These are phyloP conservation scores for Lasiosphaeria miniovina DNA, from an alignment of 495 filamentous ascomycete genomes.

Conservation along the genomic window DNA sequence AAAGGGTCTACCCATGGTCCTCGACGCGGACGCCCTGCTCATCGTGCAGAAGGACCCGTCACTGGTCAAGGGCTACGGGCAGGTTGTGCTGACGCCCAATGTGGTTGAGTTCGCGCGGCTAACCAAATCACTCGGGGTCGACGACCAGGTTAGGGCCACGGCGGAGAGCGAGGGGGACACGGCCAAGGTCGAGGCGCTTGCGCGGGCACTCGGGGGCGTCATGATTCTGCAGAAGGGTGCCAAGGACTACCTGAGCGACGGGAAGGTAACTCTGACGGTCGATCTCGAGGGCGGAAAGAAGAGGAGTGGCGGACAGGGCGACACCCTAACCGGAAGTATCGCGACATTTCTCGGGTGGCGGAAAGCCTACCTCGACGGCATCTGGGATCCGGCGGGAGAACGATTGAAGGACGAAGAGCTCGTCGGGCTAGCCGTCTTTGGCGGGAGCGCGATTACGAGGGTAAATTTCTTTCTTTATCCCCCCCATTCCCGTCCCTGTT, in stretches of 20 bases:
- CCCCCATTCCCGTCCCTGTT: not conserved
- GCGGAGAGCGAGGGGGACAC: conserved; percentile 37
- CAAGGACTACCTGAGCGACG: conserved; percentile 85
- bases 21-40: conserved; percentile 88
- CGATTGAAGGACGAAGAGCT: conserved; percentile 59
- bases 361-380: conserved; percentile 73
- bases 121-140: conserved; percentile 59
- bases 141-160: conserved; percentile 44
- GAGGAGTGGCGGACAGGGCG: conserved; percentile 90
- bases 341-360: conserved; percentile 87
- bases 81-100: conserved; percentile 92
- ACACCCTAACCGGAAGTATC: conserved; percentile 87
- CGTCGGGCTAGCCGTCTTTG: conserved; percentile 76
- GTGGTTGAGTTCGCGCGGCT: conserved; percentile 87
- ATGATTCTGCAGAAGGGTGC: conserved; percentile 86
- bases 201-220: conserved; percentile 78
- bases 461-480: conserved; percentile 31
- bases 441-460: conserved; percentile 81
- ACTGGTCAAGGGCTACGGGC: conserved; percentile 72
- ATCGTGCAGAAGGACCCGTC: conserved; percentile 73
- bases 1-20: conserved; percentile 71
- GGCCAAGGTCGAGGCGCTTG: conserved; percentile 67
- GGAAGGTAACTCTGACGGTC: conserved; percentile 65
- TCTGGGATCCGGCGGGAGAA: conserved; percentile 68
- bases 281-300: conserved; percentile 80